phyloP scores from a whole-genome alignment of 495 filamentous ascomycete genomes.

The Tuber calosporum region DNA sequence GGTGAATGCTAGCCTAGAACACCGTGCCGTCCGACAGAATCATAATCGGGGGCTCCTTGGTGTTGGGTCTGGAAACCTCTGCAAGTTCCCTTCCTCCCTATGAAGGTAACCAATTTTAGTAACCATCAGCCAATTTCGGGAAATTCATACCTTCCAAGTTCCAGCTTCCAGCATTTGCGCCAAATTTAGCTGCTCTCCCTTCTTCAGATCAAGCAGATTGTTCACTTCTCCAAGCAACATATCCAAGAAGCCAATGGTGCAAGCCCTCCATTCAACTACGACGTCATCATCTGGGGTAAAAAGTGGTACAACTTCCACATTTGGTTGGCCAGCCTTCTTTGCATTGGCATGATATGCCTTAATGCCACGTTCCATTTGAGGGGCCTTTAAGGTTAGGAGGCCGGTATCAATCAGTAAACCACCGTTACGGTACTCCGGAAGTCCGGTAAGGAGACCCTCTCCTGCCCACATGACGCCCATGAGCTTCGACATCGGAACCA shows the following conservation, averaged over 20 bases:
- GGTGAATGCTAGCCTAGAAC: constrained; percentile 53
- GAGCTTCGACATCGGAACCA: constrained; percentile 76
- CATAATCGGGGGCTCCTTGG: constrained; percentile 92
- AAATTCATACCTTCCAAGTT: constrained; percentile 75
- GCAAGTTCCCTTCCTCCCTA: constrained; percentile 94
- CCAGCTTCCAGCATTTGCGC: constrained; percentile 81
- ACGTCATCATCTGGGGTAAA: constrained; percentile 76
- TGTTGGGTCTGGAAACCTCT: constrained; percentile 90
- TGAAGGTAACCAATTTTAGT: constrained; percentile 25
- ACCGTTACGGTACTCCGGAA: constrained; percentile 84
- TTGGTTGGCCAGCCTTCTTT: constrained; percentile 64
- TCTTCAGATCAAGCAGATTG: constrained; percentile 47
- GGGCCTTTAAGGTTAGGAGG: constrained; percentile 64
- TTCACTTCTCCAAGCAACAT: constrained; percentile 67
- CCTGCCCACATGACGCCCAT: constrained; percentile 71
- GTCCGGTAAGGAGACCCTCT: constrained; percentile 67
- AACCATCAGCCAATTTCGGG: constrained; percentile 27
- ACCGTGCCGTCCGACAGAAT: constrained; percentile 95
- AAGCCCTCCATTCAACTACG: constrained; percentile 78
- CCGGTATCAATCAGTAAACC: constrained; percentile 77
- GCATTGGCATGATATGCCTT: constrained; percentile 65
- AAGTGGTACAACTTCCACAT: constrained; percentile 62
- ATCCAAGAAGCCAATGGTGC: constrained; percentile 79
- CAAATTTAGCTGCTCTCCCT: constrained; percentile 56
- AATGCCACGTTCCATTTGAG: constrained; percentile 60